These are phyloP conservation scores for Ceratobasidium sp. DNA, from an alignment of 1,284 basidiomycete species.

Conservation along the genomic window DNA sequence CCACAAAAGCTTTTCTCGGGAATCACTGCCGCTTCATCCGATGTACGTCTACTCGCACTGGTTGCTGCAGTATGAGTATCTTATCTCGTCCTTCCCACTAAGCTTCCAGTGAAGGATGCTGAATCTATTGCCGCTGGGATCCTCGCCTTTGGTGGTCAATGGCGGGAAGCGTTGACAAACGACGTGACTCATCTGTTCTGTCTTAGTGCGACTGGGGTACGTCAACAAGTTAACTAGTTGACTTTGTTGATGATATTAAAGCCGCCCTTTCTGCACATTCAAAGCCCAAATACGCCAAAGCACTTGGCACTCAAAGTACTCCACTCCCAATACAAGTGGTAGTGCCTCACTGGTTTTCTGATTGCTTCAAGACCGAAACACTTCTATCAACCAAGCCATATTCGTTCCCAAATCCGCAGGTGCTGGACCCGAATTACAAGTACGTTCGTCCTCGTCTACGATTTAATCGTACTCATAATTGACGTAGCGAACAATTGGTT, in stretches of 20 bases:
- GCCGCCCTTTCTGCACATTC: background rate
- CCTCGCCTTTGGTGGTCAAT: conserved; percentile 84
- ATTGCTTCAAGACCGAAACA: conserved; percentile 74
- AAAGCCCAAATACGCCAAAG: conserved; percentile 73
- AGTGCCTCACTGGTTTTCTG: conserved; percentile 88
- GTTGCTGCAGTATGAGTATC: background rate
- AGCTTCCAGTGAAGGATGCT: conserved; percentile 73
- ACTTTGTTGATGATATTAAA: background rate
- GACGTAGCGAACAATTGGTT: conserved; percentile 20
- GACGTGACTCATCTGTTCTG: conserved; percentile 91
- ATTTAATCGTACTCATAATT: background rate
- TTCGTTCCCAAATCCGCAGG: conserved; percentile 70
- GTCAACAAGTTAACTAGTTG: conserved; percentile 25
- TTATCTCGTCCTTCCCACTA: conserved; percentile 44
- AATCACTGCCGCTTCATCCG: conserved; percentile 75
- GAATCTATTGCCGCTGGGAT: conserved; percentile 82
- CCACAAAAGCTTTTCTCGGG: conserved; percentile 85
- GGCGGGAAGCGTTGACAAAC: conserved; percentile 77
- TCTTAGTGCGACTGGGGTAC: conserved; percentile 57
- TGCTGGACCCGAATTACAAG: conserved; percentile 49
- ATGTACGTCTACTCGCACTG: conserved; percentile 61
- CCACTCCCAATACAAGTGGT: conserved; percentile 71
- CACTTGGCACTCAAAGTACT: conserved; percentile 67
- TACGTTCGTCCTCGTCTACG: background rate
- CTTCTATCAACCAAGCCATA: conserved; percentile 71